These are phyloP conservation scores for Mimosa pudica DNA, from an alignment of 306 rosid species.

Conservation along the genomic window DNA sequence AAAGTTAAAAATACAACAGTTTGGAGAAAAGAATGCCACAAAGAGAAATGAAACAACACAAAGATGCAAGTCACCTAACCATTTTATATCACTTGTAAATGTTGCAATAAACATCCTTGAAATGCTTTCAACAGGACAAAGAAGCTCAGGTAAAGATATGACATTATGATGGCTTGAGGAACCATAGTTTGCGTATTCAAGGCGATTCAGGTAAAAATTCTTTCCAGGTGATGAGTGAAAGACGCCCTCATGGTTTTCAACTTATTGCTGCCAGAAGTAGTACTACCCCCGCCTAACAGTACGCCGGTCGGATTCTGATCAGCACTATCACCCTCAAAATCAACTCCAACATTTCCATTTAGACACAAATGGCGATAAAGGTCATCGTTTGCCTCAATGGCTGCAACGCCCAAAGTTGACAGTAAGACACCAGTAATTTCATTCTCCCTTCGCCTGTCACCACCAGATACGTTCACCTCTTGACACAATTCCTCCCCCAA, in stretches of 20 bases:
- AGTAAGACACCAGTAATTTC: slow-evolving; percentile 15
- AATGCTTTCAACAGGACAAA: slow-evolving; percentile 66
- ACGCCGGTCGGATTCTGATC: slow-evolving; percentile 22
- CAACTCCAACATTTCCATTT: slow-evolving; percentile 31
- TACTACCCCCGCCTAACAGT: slow-evolving; percentile 27
- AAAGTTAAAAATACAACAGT: not conserved
- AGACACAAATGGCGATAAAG: not conserved
- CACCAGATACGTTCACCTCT: not conserved
- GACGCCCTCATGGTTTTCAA: slow-evolving; percentile 14
- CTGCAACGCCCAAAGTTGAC: slow-evolving; percentile 30
- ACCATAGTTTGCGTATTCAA: slow-evolving; percentile 37
- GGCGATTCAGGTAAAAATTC: slow-evolving; percentile 67
- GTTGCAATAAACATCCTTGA: slow-evolving; percentile 73
- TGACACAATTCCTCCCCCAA: not conserved
- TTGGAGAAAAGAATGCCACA: slow-evolving; percentile 7
- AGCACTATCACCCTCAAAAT: slow-evolving; percentile 16
- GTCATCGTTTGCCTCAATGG: slow-evolving; percentile 27
- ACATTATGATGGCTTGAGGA: slow-evolving; percentile 37
- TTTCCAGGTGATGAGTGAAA: slow-evolving; percentile 60
- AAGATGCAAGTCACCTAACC: slow-evolving; percentile 49
- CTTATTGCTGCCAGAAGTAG: slow-evolving; percentile 30
- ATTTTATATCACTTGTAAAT: slow-evolving; percentile 71
- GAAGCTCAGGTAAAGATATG: slow-evolving; percentile 67
- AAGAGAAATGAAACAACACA: slow-evolving; percentile 31
- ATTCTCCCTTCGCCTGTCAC: slow-evolving; percentile 18